Conservation (phyloP, 257 asterid species). For the Solanum ossicruentum region DNA sequence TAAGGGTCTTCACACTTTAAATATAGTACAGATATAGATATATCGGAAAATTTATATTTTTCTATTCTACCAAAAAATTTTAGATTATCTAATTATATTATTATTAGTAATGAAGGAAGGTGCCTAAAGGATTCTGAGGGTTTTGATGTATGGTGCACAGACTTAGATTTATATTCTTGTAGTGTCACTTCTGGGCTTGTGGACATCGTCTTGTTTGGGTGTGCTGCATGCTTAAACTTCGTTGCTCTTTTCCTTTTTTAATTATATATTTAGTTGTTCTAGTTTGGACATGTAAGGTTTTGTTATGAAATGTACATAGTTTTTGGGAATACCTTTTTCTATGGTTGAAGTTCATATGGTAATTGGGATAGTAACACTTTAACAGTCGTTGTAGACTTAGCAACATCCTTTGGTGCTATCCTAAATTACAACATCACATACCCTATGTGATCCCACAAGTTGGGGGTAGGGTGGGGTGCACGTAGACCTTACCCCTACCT, state of each 20-base stretch:
- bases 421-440: neutral
- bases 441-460: neutral
- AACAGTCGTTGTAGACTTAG: neutral
- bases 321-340: neutral
- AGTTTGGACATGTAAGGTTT: constrained; percentile 1
- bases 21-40: neutral
- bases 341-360: neutral
- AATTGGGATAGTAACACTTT: neutral
- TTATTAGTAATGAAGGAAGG: neutral
- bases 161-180: neutral
- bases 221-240: neutral
- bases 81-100: neutral
- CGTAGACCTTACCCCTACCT: no score
- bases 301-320: neutral
- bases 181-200: neutral
- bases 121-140: neutral
- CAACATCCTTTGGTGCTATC: neutral
- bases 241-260: neutral
- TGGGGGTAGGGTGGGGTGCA: neutral
- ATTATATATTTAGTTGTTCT: neutral
- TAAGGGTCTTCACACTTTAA: no score
- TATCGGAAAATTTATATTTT: neutral
- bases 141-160: neutral
- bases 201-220: neutral
- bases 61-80: neutral